phyloP scores from a whole-genome alignment of 345 rosid species.

The Anastatica hierochuntica region DNA sequence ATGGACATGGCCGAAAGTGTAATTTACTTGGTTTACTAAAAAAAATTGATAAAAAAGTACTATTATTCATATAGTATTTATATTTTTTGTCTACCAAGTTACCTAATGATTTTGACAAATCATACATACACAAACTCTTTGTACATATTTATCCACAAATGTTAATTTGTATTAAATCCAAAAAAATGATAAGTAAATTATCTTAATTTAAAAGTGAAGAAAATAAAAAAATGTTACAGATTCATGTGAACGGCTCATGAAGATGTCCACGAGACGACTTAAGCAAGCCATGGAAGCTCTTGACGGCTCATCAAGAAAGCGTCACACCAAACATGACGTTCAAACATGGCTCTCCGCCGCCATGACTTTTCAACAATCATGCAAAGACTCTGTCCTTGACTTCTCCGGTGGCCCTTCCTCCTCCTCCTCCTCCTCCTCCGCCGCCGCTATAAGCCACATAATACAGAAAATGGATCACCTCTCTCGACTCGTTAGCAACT shows the following conservation, averaged over 20 bases:
- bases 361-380: constrained; percentile 57
- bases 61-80: too few species aligned
- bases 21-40: too few species aligned
- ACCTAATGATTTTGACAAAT: not conserved
- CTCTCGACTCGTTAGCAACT: constrained; percentile 42
- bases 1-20: too few species aligned
- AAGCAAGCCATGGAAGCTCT: constrained; percentile 42
- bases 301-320: constrained; percentile 23
- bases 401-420: not conserved
- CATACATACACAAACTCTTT: not conserved
- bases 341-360: constrained; percentile 82
- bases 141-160: not conserved
- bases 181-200: not conserved
- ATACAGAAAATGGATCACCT: constrained; percentile 54
- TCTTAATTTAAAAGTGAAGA: not conserved
- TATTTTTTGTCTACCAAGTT: not conserved
- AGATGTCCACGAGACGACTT: constrained; percentile 49
- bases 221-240: constrained; percentile 24
- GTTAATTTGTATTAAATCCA: not conserved
- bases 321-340: constrained; percentile 34
- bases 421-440: constrained; percentile 3
- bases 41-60: too few species aligned
- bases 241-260: constrained; percentile 38
- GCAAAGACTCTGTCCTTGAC: constrained; percentile 46
- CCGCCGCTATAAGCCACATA: constrained; percentile 19